phyloP scores from a whole-genome alignment of 208 protist genomes.

The Trypanosoma brucei region DNA sequence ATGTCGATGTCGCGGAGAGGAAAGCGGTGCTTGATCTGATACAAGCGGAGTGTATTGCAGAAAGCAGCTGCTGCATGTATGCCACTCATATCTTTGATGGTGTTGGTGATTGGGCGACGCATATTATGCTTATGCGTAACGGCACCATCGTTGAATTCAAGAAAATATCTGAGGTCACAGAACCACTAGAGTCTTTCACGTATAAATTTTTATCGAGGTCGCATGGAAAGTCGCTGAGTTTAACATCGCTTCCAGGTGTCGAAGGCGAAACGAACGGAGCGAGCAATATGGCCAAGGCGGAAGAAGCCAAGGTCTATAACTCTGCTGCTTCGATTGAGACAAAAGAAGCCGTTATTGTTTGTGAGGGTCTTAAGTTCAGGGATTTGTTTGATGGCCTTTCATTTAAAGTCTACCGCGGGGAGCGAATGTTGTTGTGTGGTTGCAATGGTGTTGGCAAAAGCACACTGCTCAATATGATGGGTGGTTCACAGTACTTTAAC shows the following conservation, averaged over 20 bases:
- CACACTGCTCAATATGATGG: slow-evolving; percentile 91
- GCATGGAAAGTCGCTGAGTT: not conserved
- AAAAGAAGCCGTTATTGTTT: slow-evolving; percentile 42
- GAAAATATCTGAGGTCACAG: slow-evolving; percentile 29
- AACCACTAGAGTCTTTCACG: slow-evolving; percentile 49
- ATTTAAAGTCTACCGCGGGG: slow-evolving; percentile 51
- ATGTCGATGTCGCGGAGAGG: slow-evolving; percentile 77
- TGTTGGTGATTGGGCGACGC: slow-evolving; percentile 74
- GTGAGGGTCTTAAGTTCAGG: slow-evolving; percentile 48
- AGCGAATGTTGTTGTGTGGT: slow-evolving; percentile 87
- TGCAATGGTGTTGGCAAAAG: slow-evolving; percentile 94
- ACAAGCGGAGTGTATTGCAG: slow-evolving; percentile 33
- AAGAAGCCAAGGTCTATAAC: too few relatives aligned
- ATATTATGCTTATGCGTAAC: slow-evolving; percentile 51
- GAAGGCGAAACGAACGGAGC: not conserved
- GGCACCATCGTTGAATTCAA: slow-evolving; percentile 37
- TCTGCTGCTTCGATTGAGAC: not conserved
- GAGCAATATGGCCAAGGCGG: not conserved
- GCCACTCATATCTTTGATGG: slow-evolving; percentile 84
- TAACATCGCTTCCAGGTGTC: not conserved
- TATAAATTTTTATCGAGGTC: slow-evolving; percentile 36
- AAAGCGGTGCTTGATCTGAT: slow-evolving; percentile 57
- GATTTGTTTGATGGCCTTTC: slow-evolving; percentile 53
- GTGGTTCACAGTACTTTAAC: slow-evolving; percentile 80
- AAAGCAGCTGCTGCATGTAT: slow-evolving; percentile 60